Base-by-base conservation (phyloP, 306 rosid genomes). In the Prunus padus region DNA sequence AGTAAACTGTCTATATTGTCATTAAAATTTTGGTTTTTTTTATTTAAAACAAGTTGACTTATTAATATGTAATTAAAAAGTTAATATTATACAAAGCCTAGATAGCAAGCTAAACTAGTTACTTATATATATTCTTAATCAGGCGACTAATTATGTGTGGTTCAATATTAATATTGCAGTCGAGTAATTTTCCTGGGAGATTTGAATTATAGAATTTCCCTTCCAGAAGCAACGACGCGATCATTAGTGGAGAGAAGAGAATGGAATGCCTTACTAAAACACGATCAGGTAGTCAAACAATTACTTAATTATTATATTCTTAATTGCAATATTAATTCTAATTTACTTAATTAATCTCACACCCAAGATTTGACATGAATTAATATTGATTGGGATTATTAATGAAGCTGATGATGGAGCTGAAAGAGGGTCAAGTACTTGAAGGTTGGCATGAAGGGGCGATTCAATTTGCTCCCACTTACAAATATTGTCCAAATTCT, bases 101-200 rank as follows among this genome's bases (percentile, higher is more conserved):
- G 33, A 3, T 47, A 74, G 62, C 57, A 18, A 47, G 45, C 77
- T 74, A 57, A 73, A 31, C 37, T 31, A 31, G 37, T 73, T 52
- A 67, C 49, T 74, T 4, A 9, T 6, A 14, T 5, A 47, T n/a
- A 74, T 22, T 23, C 65, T 63, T 20, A 50, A 40, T 4, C 0
- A 19, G 57, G 62, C 63, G 9, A 18, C 67, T 79, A 55, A 71
- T 79, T 72, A 8, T 12, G 31, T 19, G 11, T 54, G 70, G 28
- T 20, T 37, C 18, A 5, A 16, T 30, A 11, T n/a, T 25, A 30
- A 71, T 50, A 60, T 42, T 86, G 90, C 89, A 94, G 98, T 59
- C 82, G 82, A 57, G 92, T 94, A 54, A 81, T 94, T 45, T 82
- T 90, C 80, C 90, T 94, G 69, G 98, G 98, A 59, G 98, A 94